Evolutionary conservation across 768 basidiomycete species (phyloP).

Genomic region (Termitomyces sp.): DNA sequence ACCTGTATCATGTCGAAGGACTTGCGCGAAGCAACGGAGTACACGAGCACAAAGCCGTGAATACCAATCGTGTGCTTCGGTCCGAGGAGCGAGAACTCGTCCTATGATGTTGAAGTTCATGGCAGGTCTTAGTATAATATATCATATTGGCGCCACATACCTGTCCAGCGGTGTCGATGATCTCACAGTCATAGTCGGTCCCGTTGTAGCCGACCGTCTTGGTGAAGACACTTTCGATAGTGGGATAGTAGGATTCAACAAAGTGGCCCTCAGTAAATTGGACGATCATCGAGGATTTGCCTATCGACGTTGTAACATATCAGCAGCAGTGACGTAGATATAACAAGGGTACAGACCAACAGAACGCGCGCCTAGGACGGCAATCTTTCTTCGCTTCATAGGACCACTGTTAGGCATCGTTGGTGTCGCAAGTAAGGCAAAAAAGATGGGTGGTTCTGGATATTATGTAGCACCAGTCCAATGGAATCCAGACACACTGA

Average conservation of each 20-base stretch:
- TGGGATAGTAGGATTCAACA: constrained; percentile 86
- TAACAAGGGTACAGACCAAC: constrained; percentile 56
- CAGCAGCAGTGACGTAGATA: constrained; percentile 14
- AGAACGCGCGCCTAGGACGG: constrained; percentile 78
- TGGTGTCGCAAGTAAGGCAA: constrained; percentile 29
- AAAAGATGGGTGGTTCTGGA: constrained; percentile 7
- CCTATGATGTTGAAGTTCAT: constrained; percentile 40
- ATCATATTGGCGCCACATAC: constrained; percentile 37
- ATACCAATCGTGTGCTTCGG: constrained; percentile 90
- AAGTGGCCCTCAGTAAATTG: constrained; percentile 88
- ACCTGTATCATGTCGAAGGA: constrained; percentile 91
- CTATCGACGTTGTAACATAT: constrained; percentile 36
- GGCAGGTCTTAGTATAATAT: background rate
- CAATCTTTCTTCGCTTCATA: constrained; percentile 77
- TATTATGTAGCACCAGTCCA: background rate
- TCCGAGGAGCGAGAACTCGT: constrained; percentile 87
- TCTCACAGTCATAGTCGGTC: constrained; percentile 84
- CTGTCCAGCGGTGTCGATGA: constrained; percentile 95
- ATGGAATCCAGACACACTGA: constrained; percentile 2
- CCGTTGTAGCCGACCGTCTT: constrained; percentile 80
- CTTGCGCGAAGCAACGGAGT: constrained; percentile 79
- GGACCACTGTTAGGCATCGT: constrained; percentile 18
- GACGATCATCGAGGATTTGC: constrained; percentile 88
- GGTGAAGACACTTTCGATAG: constrained; percentile 77
- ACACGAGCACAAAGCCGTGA: constrained; percentile 92